Percentiles rank a stretch among this genome's conserved stretches.
Evolutionary conservation across 805 yeast species (phyloP).

Genomic region (Yarrowia divulgata): DNA sequence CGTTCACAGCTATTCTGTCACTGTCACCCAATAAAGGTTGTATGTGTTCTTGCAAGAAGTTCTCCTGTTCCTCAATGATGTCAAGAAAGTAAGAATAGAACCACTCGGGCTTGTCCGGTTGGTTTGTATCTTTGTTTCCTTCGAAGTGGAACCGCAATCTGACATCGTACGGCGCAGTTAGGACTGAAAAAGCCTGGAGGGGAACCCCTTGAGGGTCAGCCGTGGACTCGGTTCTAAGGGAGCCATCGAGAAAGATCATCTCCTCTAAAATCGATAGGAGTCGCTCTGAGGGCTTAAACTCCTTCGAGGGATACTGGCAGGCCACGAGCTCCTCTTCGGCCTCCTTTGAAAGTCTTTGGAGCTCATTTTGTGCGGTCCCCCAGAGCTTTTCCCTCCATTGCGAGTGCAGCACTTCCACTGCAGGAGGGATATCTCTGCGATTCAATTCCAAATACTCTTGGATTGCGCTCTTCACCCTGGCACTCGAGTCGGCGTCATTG

Average conservation of each 20-base stretch:
- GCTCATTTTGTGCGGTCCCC: background rate
- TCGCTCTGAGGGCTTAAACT: slow-evolving; percentile 1
- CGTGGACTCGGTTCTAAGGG: slow-evolving; percentile 7
- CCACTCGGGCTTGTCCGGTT: slow-evolving; percentile 76
- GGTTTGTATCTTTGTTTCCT: slow-evolving; percentile 64
- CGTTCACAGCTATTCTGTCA: slow-evolving; percentile 50
- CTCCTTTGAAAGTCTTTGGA: background rate
- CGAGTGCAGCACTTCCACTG: slow-evolving; percentile 4
- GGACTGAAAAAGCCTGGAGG: slow-evolving; percentile 52
- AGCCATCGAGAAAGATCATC: slow-evolving; percentile 13
- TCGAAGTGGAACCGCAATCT: slow-evolving; percentile 70
- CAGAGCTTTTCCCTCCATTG: slow-evolving; percentile 23
- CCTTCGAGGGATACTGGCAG: slow-evolving; percentile 29
- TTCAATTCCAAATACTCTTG: slow-evolving; percentile 22
- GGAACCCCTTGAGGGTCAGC: slow-evolving; percentile 30
- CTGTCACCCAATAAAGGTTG: slow-evolving; percentile 43
- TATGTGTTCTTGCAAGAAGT: slow-evolving; percentile 46
- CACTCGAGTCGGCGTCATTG: background rate
- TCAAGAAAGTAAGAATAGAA: slow-evolving; percentile 57
- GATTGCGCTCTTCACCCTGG: slow-evolving; percentile 2
- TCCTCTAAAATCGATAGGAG: slow-evolving; percentile 9
- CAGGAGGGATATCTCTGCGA: slow-evolving; percentile 1
- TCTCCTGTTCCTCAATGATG: slow-evolving; percentile 49
- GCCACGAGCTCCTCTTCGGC: slow-evolving; percentile 11
- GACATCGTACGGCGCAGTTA: slow-evolving; percentile 56